Evolutionary conservation across 225 moss, liverwort and hornwort genomes (phyloP).

Genomic region (Asterella californica): DNA sequence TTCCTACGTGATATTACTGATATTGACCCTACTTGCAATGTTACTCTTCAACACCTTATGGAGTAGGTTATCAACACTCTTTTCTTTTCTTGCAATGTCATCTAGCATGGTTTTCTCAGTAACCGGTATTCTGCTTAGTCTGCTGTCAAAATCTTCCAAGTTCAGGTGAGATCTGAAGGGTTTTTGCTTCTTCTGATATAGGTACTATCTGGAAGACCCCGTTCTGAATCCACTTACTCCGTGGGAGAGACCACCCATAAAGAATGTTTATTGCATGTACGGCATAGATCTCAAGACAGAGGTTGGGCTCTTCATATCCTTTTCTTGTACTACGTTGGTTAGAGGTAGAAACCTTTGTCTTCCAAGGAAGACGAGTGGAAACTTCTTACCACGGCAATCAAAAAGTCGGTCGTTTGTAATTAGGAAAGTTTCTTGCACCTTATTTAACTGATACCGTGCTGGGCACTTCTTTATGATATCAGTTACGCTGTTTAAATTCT

Average conservation of each 20-base stretch:
- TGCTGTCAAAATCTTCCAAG: background rate
- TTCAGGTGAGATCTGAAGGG: background rate
- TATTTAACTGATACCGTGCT: background rate
- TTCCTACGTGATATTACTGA: conserved; percentile 74
- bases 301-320: conserved; percentile 37
- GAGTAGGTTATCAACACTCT: conserved; percentile 44
- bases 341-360: background rate
- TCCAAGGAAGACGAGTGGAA: background rate
- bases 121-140: no score
- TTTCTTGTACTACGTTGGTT: background rate
- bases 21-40: conserved; percentile 52
- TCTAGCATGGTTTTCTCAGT: background rate
- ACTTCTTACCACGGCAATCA: background rate
- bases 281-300: conserved; percentile 94
- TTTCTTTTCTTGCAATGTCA: background rate
- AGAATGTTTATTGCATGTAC: conserved; percentile 95
- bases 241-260: conserved; percentile 95
- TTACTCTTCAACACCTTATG: conserved; percentile 55
- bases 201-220: conserved; percentile 90
- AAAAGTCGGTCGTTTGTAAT: background rate
- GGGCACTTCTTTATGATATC: background rate
- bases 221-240: conserved; percentile 93
- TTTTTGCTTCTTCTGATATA: conserved; percentile 27
- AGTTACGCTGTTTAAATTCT: background rate
- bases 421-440: background rate